Base-by-base conservation (phyloP, 1,284 basidiomycete genomes). In the Anthracocystis walkeri region DNA sequence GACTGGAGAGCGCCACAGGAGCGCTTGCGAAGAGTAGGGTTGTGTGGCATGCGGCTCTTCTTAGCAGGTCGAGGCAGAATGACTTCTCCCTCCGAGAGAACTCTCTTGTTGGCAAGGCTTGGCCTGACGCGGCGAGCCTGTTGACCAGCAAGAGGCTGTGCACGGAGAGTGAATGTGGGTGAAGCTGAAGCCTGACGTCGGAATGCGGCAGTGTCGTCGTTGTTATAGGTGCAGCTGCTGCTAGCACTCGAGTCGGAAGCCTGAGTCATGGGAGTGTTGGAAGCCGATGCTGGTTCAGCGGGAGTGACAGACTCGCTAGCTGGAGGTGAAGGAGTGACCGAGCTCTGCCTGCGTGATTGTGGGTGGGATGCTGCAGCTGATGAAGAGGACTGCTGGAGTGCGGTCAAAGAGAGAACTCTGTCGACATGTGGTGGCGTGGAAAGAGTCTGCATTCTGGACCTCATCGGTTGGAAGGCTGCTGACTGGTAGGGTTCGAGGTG, bases 161-260 rank as follows among this genome's bases (percentile, higher is more conserved):
- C 8, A 27, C 40, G 31, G 4, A 45, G 20, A 0, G 40, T 3
- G 7, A 33, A 40, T 7, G 46, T 49, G 7, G 31, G 23, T 10
- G 12, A 25, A 23, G 40, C 20, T 12, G 42, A 44, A 20, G 53
- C 14, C 7, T 55, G 53, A n/a, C 21, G 33, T 14, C 3, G 31
- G 21, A 40, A 41, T 1, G 42, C 14, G 27, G 48, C 12, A n/a
- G n/a, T n/a, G 21, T 18, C 12, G 18, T 59, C 41, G 35, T 38
- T 4, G 35, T 18, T 49, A 20, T 16, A 29, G 14, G 5, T n/a
- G 27, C 18, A 31, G 35, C 18, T 65, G 55, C 54, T 61, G 51
- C 51, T 49, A 8, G 63, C 58, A 20, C 63, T 65, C 21, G 68
- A 71, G 16, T 65, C 68, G 33, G 63, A 65, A 12, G 68, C 68